Conservation (phyloP, 331 rosid species). For the Spiraea crenata region DNA sequence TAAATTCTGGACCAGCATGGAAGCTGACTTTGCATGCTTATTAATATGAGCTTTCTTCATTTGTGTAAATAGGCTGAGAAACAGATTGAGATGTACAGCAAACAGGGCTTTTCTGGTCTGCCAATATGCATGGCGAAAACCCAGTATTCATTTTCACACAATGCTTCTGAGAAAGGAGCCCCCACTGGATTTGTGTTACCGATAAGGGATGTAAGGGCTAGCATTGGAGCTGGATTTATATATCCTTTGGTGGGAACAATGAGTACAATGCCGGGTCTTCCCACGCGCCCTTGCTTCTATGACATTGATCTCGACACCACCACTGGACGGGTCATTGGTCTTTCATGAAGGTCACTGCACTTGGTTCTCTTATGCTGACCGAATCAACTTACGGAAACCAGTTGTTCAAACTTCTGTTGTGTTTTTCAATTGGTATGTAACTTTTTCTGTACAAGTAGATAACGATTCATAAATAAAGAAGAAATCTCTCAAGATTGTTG, state of each 20-base stretch:
- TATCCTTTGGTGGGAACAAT: slow-evolving; percentile 97
- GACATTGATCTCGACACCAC: slow-evolving; percentile 85
- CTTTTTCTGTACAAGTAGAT: neutral
- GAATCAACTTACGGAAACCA: neutral
- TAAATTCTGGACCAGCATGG: neutral
- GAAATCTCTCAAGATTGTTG: slow-evolving; percentile 3
- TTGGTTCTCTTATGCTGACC: slow-evolving; percentile 11
- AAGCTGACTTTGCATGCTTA: neutral
- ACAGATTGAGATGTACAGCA: slow-evolving; percentile 86
- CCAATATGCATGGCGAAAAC: slow-evolving; percentile 99
- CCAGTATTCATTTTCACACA: slow-evolving; percentile 90
- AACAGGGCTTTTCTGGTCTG: slow-evolving; percentile 86
- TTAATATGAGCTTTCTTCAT: neutral
- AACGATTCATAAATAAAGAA: slow-evolving; percentile 1
- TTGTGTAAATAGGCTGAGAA: slow-evolving; percentile 73
- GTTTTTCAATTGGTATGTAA: neutral
- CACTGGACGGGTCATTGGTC: slow-evolving; percentile 86
- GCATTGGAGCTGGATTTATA: slow-evolving; percentile 96
- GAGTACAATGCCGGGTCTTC: slow-evolving; percentile 99
- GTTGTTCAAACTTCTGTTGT: slow-evolving; percentile 3
- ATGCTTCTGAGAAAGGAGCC: slow-evolving; percentile 82
- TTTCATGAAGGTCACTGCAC: slow-evolving; percentile 47
- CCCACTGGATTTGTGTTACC: slow-evolving; percentile 81
- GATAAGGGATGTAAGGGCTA: slow-evolving; percentile 89
- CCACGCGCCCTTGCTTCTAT: slow-evolving; percentile 97